Conservation (phyloP, 2,329 filamentous ascomycete genomes). For the Talaromyces sp. region DNA sequence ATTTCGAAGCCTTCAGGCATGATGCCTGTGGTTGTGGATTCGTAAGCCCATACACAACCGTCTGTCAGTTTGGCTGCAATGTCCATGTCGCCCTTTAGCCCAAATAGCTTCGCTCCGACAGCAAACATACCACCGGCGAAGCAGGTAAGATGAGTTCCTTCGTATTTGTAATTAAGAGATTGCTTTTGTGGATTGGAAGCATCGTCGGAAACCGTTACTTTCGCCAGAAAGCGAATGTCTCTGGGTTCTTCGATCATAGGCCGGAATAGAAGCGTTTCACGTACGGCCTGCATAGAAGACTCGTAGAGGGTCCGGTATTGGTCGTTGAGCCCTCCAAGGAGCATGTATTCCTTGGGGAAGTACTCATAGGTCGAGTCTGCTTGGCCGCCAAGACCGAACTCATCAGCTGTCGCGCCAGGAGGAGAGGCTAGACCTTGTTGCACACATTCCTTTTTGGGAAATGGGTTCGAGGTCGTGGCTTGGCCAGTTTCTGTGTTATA, state of each 20-base stretch:
- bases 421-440: constrained; percentile 37
- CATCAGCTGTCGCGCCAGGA: constrained; percentile 27
- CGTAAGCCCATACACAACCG: constrained; percentile 61
- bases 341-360: constrained; percentile 46
- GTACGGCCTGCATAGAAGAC: constrained; percentile 34
- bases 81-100: constrained; percentile 49
- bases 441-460: constrained; percentile 27
- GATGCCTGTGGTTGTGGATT: constrained; percentile 52
- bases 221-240: constrained; percentile 40
- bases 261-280: constrained; percentile 40
- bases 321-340: constrained; percentile 39
- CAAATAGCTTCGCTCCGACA: constrained; percentile 55
- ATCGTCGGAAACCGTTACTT: constrained; percentile 19
- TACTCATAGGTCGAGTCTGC: constrained; percentile 50
- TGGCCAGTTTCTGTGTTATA: constrained; percentile 14
- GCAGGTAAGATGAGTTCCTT: constrained; percentile 56
- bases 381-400: constrained; percentile 40
- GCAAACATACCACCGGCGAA: constrained; percentile 61
- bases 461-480: constrained; percentile 1
- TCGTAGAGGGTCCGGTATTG: constrained; percentile 44
- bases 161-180: constrained; percentile 38
- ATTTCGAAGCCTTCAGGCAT: constrained; percentile 59
- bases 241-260: constrained; percentile 40
- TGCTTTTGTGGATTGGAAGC: constrained; percentile 13
- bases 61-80: constrained; percentile 56